Evolutionary conservation across 2,329 filamentous ascomycete genomes (phyloP).

Genomic region (Pestalotiopsis sp.): DNA sequence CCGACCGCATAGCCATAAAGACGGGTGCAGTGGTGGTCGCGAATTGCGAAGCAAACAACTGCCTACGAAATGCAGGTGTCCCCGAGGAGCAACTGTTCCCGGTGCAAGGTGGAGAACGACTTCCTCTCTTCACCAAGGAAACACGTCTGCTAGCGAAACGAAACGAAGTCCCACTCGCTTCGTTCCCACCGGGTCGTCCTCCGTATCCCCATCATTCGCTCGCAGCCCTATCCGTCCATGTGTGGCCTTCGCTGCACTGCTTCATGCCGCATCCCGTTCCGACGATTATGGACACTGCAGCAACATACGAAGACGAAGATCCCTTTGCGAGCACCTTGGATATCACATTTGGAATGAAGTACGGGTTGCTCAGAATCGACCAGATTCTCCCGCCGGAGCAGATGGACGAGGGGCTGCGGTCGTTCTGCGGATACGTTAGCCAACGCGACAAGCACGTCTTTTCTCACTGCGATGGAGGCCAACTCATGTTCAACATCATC

Average conservation of each 20-base stretch:
- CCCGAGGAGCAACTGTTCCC: constrained; percentile 24
- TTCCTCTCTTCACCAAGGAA: constrained; percentile 24
- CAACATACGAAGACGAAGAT: constrained; percentile 17
- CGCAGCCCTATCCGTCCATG: constrained; percentile 19
- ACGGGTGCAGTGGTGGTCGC: constrained; percentile 26
- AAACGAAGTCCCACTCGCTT: neutral
- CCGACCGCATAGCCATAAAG: constrained; percentile 26
- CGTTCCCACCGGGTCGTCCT: neutral
- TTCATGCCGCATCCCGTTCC: constrained; percentile 23
- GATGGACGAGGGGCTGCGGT: constrained; percentile 12
- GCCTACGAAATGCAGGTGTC: constrained; percentile 24
- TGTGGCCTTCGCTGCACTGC: constrained; percentile 27
- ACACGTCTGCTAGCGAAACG: neutral
- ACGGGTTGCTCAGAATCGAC: constrained; percentile 20
- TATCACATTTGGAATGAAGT: constrained; percentile 22
- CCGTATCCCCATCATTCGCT: constrained; percentile 3
- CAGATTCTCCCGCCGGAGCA: constrained; percentile 14
- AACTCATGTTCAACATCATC: constrained; percentile 27
- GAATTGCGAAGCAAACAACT: constrained; percentile 26
- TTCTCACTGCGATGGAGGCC: constrained; percentile 26
- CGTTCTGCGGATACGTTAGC: constrained; percentile 17
- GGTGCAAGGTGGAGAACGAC: constrained; percentile 24
- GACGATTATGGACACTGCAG: constrained; percentile 19
- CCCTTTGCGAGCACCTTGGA: constrained; percentile 21
- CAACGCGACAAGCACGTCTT: constrained; percentile 16